These are phyloP conservation scores for Cercospora sp. DNA, from an alignment of 2,329 filamentous ascomycete genomes.

Conservation along the genomic window DNA sequence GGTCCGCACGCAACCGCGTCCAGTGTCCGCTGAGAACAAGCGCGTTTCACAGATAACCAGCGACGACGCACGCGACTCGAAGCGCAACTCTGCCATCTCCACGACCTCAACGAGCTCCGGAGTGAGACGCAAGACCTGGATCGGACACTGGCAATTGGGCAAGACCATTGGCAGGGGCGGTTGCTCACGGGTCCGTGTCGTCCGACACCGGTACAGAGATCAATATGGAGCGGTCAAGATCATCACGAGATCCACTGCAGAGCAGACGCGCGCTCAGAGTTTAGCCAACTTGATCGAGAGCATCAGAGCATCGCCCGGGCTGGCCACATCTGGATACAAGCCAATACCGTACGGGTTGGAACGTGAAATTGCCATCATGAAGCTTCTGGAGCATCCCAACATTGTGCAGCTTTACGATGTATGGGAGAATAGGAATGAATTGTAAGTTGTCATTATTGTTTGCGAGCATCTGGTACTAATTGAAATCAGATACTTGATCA, in stretches of 20 bases:
- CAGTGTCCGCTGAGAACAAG: constrained; percentile 50
- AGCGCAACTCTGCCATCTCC: constrained; percentile 56
- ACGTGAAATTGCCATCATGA: constrained; percentile 94
- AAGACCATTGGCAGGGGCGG: constrained; percentile 86
- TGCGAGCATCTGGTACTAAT: constrained; percentile 27
- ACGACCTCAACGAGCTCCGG: constrained; percentile 55
- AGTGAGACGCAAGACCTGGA: constrained; percentile 62
- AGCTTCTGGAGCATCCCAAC: constrained; percentile 90
- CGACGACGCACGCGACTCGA: constrained; percentile 50
- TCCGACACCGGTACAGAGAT: constrained; percentile 72
- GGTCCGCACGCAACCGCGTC: constrained; percentile 40
- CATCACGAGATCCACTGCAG: constrained; percentile 75
- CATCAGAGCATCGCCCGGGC: constrained; percentile 50
- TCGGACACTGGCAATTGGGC: constrained; percentile 92
- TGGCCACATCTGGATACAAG: constrained; percentile 33
- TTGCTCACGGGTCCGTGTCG: constrained; percentile 82
- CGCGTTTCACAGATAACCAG: constrained; percentile 53
- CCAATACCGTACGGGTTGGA: constrained; percentile 76
- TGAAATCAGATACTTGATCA: constrained; percentile 74
- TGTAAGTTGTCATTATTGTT: constrained; percentile 61
- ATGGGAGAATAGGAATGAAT: constrained; percentile 93
- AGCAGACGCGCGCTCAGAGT: constrained; percentile 80
- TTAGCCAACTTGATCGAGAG: constrained; percentile 78
- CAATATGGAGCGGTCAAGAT: constrained; percentile 93
- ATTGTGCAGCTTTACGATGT: constrained; percentile 94